Evolutionary conservation across 2,329 filamentous ascomycete genomes (phyloP).

Genomic region (Helotiales sp.): DNA sequence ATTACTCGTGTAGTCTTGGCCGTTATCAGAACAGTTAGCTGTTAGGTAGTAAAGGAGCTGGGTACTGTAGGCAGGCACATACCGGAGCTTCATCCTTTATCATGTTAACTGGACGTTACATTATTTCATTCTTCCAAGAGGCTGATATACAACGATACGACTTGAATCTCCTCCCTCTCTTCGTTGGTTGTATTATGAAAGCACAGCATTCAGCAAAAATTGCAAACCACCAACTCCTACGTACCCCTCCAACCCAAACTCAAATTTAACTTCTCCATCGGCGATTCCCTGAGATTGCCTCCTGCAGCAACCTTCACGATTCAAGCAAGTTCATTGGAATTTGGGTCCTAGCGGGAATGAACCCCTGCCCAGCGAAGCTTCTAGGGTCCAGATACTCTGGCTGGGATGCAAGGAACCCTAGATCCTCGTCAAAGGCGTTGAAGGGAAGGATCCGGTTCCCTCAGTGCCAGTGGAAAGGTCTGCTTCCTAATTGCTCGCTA

Average conservation of each 20-base stretch:
- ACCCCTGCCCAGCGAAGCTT: slow-evolving; percentile 11
- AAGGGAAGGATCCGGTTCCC: not conserved
- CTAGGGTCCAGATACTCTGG: not conserved
- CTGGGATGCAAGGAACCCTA: not conserved
- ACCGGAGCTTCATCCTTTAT: not conserved
- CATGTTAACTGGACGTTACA: not conserved
- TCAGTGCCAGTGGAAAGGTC: not conserved
- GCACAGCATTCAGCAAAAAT: not conserved
- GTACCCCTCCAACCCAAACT: not conserved
- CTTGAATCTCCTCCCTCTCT: not conserved
- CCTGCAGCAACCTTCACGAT: not conserved
- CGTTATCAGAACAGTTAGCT: slow-evolving; percentile 6
- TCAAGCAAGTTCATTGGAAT: slow-evolving; percentile 3
- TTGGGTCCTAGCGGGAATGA: not conserved
- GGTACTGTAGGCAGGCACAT: not conserved
- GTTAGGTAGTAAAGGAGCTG: not conserved
- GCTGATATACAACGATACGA: not conserved
- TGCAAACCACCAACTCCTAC: not conserved
- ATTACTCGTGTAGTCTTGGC: too few species aligned
- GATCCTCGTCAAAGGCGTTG: not conserved
- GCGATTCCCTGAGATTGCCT: not conserved
- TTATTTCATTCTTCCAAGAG: not conserved
- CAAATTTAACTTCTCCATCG: not conserved
- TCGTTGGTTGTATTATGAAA: not conserved
- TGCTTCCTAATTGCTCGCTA: not conserved